Conservation (phyloP, 192 early-diverging fungal genomes). For the Entrophospora sp. region DNA sequence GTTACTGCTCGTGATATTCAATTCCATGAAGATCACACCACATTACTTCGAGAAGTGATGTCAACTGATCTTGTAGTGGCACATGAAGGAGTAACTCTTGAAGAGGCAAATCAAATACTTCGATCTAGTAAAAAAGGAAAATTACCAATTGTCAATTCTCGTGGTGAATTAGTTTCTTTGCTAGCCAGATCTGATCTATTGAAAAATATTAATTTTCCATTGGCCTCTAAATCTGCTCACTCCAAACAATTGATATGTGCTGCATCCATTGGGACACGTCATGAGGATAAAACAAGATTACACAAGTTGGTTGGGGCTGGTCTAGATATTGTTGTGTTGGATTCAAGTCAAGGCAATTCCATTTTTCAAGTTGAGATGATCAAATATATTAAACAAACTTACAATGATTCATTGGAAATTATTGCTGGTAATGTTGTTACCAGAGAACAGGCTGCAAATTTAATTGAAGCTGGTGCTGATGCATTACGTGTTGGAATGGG, state of each 20-base stretch:
- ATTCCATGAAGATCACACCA: slow-evolving; percentile 65
- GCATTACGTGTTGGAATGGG: slow-evolving; percentile 96
- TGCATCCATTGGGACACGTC: slow-evolving; percentile 88
- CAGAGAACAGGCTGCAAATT: slow-evolving; percentile 81
- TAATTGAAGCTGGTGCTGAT: slow-evolving; percentile 93
- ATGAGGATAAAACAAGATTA: slow-evolving; percentile 79
- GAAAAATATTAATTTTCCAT: slow-evolving; percentile 93
- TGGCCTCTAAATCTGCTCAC: slow-evolving; percentile 70
- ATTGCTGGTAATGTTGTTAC: slow-evolving; percentile 98
- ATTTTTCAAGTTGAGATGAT: slow-evolving; percentile 93
- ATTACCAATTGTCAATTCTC: slow-evolving; percentile 84
- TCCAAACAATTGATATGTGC: slow-evolving; percentile 91
- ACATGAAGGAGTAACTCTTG: slow-evolving; percentile 77
- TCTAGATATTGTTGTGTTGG: slow-evolving; percentile 92
- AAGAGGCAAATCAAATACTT: slow-evolving; percentile 85
- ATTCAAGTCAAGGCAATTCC: slow-evolving; percentile 96
- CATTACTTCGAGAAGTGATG: slow-evolving; percentile 74
- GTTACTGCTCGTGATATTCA: slow-evolving; percentile 96
- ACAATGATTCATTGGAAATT: slow-evolving; percentile 67
- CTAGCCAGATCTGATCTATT: slow-evolving; percentile 91
- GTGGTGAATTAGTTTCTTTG: slow-evolving; percentile 79
- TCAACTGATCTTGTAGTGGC: slow-evolving; percentile 82
- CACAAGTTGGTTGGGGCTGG: slow-evolving; percentile 83
- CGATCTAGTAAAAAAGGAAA: slow-evolving; percentile 91
- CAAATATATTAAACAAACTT: slow-evolving; percentile 82